Base-by-base conservation (phyloP, 2,329 filamentous ascomycete genomes). In the Venturia carpophila region DNA sequence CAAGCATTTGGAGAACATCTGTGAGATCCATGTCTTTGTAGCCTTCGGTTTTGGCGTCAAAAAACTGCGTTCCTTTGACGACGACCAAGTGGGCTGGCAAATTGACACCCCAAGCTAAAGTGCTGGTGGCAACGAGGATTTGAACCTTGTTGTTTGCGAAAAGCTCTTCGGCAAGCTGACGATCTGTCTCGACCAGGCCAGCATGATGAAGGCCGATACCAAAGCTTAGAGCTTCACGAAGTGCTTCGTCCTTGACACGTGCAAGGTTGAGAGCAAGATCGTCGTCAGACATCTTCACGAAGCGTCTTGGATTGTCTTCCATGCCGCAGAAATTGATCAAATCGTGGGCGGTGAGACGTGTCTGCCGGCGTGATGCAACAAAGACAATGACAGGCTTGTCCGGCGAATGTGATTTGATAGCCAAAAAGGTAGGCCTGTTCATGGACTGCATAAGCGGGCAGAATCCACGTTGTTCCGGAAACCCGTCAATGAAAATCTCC, bases 11-110 rank as follows among this genome's bases (percentile, higher is more conserved):
- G 67, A 99, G 79, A 41, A 99, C 94, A 76, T 99, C 94, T 0
- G 94, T 99, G 66, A 99, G 79, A 74, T 99, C 94, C 95, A 99
- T 99, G 75, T 99, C 95, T 73, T 91, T 94, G 78, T 99, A 99
- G 0, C 89, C 93, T 78, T 97, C 94, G 5, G 91, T 94, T 77
- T 99, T 99, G 47, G 94, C 94, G 71, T 99, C 94, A 73, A 95
- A 99, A 78, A 90, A 99, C 72, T 99, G 95, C 0, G 94, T 99
- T 64, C 94, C 94, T 75, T 99, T 99, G 67, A 99, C 95, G 1
- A 99, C 90, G 2, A 99, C 94, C 5, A 99, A 82, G 77, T 99
- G 95, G 1, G 95, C 94, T 0, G 95, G 95, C 71, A 99, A 80
- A 74, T 99, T 99, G 71, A 99, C 93, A 77, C 94, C 95, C 94